phyloP scores from a whole-genome alignment of 768 basidiomycete genomes.

The Trametes sanguinea region DNA sequence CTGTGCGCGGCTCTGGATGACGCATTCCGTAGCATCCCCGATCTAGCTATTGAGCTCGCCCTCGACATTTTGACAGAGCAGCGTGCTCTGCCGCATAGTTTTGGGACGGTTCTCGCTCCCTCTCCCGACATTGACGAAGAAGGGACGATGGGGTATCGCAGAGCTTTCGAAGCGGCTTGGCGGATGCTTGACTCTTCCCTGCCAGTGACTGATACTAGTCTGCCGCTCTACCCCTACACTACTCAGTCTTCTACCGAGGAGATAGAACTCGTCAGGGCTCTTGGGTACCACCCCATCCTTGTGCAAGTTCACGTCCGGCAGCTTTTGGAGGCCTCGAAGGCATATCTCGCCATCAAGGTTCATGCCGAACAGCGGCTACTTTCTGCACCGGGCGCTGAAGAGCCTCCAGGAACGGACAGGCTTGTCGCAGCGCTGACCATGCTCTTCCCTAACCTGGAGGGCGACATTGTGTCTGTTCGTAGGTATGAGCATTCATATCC shows the following conservation, averaged over 20 bases:
- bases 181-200: background rate
- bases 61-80: slow-evolving; percentile 6
- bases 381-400: background rate
- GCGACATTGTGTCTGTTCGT: slow-evolving; percentile 7
- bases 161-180: slow-evolving; percentile 11
- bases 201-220: background rate
- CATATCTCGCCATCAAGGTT: slow-evolving; percentile 2
- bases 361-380: slow-evolving; percentile 4
- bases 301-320: slow-evolving; percentile 1
- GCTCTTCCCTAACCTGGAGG: background rate
- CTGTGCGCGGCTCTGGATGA: slow-evolving; percentile 1
- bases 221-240: slow-evolving; percentile 3
- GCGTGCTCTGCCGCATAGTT: background rate
- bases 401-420: background rate
- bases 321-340: background rate
- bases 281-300: background rate
- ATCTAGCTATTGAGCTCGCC: slow-evolving; percentile 11
- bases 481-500: background rate
- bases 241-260: background rate
- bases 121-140: background rate
- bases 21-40: slow-evolving; percentile 4
- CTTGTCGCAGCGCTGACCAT: background rate
- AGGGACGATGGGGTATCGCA: background rate
- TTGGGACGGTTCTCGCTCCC: background rate
- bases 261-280: background rate